Base-by-base conservation (phyloP, 2,329 filamentous ascomycete species). In the Leptodontidium sp. region DNA sequence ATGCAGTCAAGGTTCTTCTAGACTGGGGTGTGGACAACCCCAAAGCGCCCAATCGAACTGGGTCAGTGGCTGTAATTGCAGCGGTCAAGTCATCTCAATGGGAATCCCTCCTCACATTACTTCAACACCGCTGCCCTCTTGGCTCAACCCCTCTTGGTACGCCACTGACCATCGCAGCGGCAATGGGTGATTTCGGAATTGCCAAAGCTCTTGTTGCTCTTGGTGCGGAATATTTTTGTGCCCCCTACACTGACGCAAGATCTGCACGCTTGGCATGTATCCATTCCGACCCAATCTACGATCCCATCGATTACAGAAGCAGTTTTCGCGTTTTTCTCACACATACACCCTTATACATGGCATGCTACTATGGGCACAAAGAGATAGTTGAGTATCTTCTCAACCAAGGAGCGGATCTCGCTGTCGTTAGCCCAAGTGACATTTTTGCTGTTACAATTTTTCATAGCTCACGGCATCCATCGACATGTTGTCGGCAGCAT, bases 331-430 rank as follows among this genome's bases (percentile, higher is more conserved):
- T 53, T n/a, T 64, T n/a, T n/a, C 52, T 69, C 4, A 29, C 21
- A 17, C 59, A 64, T 8, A 69, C 64, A 1, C 64, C 64, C 4
- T 35, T 69, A 15, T 66, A 64, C 47, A 61, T 69, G 59, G 67
- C 67, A 14, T 69, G 53, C 35, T 66, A 55, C 15, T 21, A 59
- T 55, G 52, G 50, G 4, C 40, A 64, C 53, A 14, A 17, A 12
- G 17, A n/a, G 17, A 47, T 66, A 26, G 59, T 66, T 17, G 17
- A 66, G 29, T 8, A 55, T 2, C 59, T 66, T 29, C 11, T 61
- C 14, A 3, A n/a, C n/a, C 26, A 53, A 32, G 64, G 64, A 11
- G 52, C 67, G 45, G 45, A 35, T 47, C 9, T 14, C 12, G n/a
- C 29, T 15, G 59, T 59, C 17, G 15, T 40, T 12, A 66, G 67